These are phyloP conservation scores for Talaromyces amestolkiae DNA, from an alignment of 2,329 filamentous ascomycete species.

Conservation along the genomic window DNA sequence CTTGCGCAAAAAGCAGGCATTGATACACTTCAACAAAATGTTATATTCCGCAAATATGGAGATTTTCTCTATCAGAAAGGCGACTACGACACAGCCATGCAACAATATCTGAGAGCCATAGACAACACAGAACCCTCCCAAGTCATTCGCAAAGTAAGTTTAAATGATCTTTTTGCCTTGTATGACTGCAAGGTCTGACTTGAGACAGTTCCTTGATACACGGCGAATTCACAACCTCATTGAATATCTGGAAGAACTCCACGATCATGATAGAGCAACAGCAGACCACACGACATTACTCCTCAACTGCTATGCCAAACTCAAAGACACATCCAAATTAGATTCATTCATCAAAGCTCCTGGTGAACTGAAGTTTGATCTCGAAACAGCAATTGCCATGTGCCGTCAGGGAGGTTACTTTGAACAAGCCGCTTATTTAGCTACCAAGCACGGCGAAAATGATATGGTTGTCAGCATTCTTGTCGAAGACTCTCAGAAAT, in stretches of 20 bases:
- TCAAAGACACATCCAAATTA: slow-evolving; percentile 94
- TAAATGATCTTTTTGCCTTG: neutral
- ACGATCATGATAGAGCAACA: slow-evolving; percentile 89
- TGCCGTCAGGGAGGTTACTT: slow-evolving; percentile 96
- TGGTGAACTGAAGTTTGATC: slow-evolving; percentile 83
- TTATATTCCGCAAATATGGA: slow-evolving; percentile 90
- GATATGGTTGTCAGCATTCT: slow-evolving; percentile 93
- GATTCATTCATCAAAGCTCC: slow-evolving; percentile 96
- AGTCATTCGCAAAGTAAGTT: slow-evolving; percentile 77
- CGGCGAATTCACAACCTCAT: slow-evolving; percentile 97
- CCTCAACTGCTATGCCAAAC: slow-evolving; percentile 94
- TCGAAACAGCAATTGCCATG: slow-evolving; percentile 96
- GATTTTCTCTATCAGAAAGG: slow-evolving; percentile 93
- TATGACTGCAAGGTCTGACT: slow-evolving; percentile 21
- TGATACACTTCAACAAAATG: slow-evolving; percentile 75
- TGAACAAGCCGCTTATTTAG: slow-evolving; percentile 92
- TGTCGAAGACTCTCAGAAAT: slow-evolving; percentile 91
- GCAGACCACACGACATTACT: slow-evolving; percentile 92
- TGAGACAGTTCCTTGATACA: slow-evolving; percentile 77
- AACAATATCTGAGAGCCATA: slow-evolving; percentile 93
- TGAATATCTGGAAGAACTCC: slow-evolving; percentile 92
- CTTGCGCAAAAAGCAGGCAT: slow-evolving; percentile 86
- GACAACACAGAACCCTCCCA: slow-evolving; percentile 95
- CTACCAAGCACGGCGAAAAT: slow-evolving; percentile 89
- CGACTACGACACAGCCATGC: slow-evolving; percentile 98